phyloP scores from a whole-genome alignment of 768 basidiomycete genomes.

The Coprinopsis cinerea region DNA sequence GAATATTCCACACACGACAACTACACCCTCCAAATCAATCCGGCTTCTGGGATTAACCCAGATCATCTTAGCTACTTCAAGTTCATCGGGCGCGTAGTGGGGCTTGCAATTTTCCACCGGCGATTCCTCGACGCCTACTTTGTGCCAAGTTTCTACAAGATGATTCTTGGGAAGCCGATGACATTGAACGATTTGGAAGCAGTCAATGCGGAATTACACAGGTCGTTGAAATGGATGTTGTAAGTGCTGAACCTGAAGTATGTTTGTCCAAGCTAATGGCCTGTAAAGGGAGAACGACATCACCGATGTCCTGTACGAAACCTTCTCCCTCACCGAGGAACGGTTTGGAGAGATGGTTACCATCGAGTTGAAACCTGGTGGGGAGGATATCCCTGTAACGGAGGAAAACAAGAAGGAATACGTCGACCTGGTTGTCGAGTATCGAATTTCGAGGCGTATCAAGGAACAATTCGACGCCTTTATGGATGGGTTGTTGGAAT shows the following conservation, averaged over 20 bases:
- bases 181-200: constrained; percentile 61
- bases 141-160: constrained; percentile 77
- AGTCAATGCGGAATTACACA: constrained; percentile 61
- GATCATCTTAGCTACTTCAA: constrained; percentile 79
- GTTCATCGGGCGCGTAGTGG: constrained; percentile 71
- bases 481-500: constrained; percentile 79
- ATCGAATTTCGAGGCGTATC: constrained; percentile 77
- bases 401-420: constrained; percentile 77
- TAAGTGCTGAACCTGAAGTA: constrained; percentile 28
- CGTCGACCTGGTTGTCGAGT: constrained; percentile 71
- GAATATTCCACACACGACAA: constrained; percentile 79
- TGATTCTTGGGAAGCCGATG: constrained; percentile 59
- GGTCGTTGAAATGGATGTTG: constrained; percentile 74
- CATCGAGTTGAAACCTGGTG: constrained; percentile 59
- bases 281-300: constrained; percentile 63
- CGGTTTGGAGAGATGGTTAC: constrained; percentile 69
- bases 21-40: constrained; percentile 77
- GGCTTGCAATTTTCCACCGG: constrained; percentile 72
- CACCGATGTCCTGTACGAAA: constrained; percentile 68
- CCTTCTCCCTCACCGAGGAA: constrained; percentile 66
- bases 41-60: constrained; percentile 68
- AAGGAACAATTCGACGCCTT: constrained; percentile 82
- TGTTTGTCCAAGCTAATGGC: neutral
- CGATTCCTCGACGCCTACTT: constrained; percentile 79
- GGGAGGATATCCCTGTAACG: constrained; percentile 56